Percentiles rank a stretch among this genome's conserved stretches.
phyloP scores from a whole-genome alignment of 306 rosid genomes.

The Albizia julibrissin region DNA sequence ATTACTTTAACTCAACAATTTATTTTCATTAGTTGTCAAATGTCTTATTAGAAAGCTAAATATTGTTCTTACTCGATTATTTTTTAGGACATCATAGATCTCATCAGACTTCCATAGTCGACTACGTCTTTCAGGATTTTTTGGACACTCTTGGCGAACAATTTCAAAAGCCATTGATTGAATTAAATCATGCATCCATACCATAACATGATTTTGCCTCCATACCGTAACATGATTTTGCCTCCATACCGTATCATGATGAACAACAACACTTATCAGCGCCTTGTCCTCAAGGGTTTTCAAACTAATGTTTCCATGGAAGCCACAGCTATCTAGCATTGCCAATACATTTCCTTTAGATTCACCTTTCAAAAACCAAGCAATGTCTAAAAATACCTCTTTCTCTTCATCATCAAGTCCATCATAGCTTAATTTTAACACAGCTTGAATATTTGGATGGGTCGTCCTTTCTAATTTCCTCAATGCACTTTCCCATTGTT shows the following conservation, averaged over 20 bases:
- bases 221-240: accelerated
- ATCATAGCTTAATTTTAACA: constrained; percentile 26
- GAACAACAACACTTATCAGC: background rate
- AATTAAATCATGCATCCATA: constrained; percentile 36
- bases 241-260: too few relatives aligned
- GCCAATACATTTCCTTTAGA: background rate
- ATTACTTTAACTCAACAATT: background rate
- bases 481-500: constrained; percentile 26
- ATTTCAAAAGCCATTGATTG: constrained; percentile 22
- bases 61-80: background rate
- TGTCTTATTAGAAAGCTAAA: background rate
- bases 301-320: background rate
- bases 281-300: background rate
- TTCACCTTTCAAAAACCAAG: constrained; percentile 21
- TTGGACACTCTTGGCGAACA: background rate
- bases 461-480: background rate
- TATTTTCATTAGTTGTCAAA: background rate
- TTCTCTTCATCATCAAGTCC: background rate
- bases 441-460: background rate
- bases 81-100: background rate
- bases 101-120: constrained; percentile 1
- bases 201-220: constrained; percentile 14
- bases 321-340: constrained; percentile 7
- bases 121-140: background rate
- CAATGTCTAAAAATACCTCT: constrained; percentile 32